Percentiles rank a stretch among this genome's conserved stretches.
Evolutionary conservation across 768 basidiomycete genomes (phyloP).

Genomic region (Boletus edulis): DNA sequence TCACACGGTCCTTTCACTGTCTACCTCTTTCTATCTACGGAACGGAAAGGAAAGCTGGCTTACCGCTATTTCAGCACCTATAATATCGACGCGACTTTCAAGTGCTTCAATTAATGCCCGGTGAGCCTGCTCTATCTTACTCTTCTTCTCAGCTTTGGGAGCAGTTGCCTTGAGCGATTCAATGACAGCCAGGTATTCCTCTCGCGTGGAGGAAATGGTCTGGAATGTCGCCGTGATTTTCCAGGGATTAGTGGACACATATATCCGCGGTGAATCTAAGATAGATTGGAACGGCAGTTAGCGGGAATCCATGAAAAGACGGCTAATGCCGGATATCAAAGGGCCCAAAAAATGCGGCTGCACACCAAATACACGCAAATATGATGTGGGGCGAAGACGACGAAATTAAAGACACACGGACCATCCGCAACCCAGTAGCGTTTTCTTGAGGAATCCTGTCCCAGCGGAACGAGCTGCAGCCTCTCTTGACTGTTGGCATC

Average conservation of each 20-base stretch:
- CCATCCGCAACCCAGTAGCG: slow-evolving; percentile 89
- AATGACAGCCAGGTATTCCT: slow-evolving; percentile 68
- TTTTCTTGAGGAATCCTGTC: slow-evolving; percentile 72
- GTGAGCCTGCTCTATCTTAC: slow-evolving; percentile 62
- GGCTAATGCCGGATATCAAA: slow-evolving; percentile 37
- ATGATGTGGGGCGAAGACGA: slow-evolving; percentile 35
- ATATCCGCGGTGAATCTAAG: slow-evolving; percentile 82
- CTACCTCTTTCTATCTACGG: slow-evolving; percentile 11
- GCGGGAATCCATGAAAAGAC: slow-evolving; percentile 31
- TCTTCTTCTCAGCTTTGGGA: slow-evolving; percentile 49
- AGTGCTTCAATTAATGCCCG: slow-evolving; percentile 57
- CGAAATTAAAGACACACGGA: slow-evolving; percentile 56
- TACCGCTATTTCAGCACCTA: slow-evolving; percentile 72
- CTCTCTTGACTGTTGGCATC: slow-evolving; percentile 67
- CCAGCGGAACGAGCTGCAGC: slow-evolving; percentile 66
- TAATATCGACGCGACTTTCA: slow-evolving; percentile 59
- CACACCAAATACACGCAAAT: slow-evolving; percentile 75
- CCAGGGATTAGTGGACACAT: slow-evolving; percentile 87
- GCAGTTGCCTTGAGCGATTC: slow-evolving; percentile 53
- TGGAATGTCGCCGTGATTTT: slow-evolving; percentile 79
- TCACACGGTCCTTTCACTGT: slow-evolving; percentile 10
- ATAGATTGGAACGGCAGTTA: slow-evolving; percentile 32
- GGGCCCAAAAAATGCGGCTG: slow-evolving; percentile 46
- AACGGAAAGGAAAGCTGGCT: slow-evolving; percentile 34
- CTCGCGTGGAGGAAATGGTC: slow-evolving; percentile 64